Evolutionary conservation across 139 green algal species (phyloP).

Genomic region (Ostreobium quekettii): DNA sequence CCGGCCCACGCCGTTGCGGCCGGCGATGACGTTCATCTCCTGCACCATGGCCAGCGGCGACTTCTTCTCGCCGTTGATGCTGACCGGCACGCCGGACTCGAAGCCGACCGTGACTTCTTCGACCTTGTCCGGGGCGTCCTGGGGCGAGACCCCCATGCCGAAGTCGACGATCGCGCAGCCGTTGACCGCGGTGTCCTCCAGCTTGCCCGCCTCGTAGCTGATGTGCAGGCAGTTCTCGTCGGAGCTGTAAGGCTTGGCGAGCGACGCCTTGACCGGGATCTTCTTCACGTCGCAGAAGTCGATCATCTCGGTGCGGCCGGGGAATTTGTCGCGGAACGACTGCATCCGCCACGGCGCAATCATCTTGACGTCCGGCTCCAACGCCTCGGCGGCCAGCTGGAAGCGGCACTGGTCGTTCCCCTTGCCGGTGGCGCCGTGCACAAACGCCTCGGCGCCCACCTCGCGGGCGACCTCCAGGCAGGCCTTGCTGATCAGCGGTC

Average conservation of each 20-base stretch:
- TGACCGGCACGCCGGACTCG: slow-evolving; percentile 89
- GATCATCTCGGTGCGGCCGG: slow-evolving; percentile 77
- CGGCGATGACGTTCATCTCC: background rate
- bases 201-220: slow-evolving; percentile 67
- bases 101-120: slow-evolving; percentile 92
- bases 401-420: slow-evolving; percentile 96
- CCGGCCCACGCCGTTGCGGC: slow-evolving; percentile 21
- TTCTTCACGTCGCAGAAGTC: slow-evolving; percentile 64
- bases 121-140: slow-evolving; percentile 75
- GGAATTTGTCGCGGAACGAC: too few species aligned
- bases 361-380: slow-evolving; percentile 97
- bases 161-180: too few species aligned
- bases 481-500: slow-evolving; percentile 94
- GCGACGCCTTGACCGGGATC: slow-evolving; percentile 67
- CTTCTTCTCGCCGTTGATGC: slow-evolving; percentile 23
- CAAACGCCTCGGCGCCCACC: slow-evolving; percentile 90
- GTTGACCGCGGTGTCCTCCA: too few species aligned
- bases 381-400: slow-evolving; percentile 84
- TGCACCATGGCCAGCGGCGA: background rate
- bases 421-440: slow-evolving; percentile 96
- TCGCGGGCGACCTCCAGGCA: slow-evolving; percentile 93
- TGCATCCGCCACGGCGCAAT: slow-evolving; percentile 97
- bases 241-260: slow-evolving; percentile 84
- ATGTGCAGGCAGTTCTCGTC: slow-evolving; percentile 97
- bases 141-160: slow-evolving; percentile 76